phyloP scores from a whole-genome alignment of 2,329 filamentous ascomycete species.

The Whalleya microplaca region DNA sequence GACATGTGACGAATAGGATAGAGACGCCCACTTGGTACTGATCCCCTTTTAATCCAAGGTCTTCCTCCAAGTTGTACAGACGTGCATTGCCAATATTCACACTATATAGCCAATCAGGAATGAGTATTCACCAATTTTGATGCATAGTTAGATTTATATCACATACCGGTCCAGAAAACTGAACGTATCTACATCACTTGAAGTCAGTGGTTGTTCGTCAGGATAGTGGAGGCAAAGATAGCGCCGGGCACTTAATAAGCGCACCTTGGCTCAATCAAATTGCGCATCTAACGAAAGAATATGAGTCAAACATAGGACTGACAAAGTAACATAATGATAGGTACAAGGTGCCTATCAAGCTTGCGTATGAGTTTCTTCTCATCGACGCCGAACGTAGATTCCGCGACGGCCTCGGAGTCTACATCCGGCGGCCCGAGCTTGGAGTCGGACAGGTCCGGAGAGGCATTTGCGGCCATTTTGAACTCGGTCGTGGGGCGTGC shows the following conservation, averaged over 20 bases:
- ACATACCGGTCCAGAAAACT: constrained; percentile 73
- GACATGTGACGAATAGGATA: constrained; percentile 68
- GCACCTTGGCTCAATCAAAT: too few relatives aligned
- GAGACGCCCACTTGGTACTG: constrained; percentile 73
- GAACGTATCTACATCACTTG: constrained; percentile 56
- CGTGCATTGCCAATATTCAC: constrained; percentile 76
- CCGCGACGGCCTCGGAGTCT: constrained; percentile 11
- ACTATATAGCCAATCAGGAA: constrained; percentile 35
- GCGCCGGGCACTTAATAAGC: background rate
- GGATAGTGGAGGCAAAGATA: background rate
- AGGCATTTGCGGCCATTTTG: constrained; percentile 9
- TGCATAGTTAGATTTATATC: constrained; percentile 13
- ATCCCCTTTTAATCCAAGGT: constrained; percentile 61
- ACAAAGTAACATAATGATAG: constrained; percentile 68
- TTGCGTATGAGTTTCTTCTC: constrained; percentile 66
- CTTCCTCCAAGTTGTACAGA: constrained; percentile 65
- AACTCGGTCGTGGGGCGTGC: background rate
- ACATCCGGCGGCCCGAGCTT: constrained; percentile 17
- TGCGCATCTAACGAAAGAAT: background rate
- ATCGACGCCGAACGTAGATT: constrained; percentile 31
- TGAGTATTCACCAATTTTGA: background rate
- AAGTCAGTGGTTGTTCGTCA: constrained; percentile 10
- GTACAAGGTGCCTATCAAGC: constrained; percentile 66
- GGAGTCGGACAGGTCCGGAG: constrained; percentile 25
- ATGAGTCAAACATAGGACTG: constrained; percentile 8